These are phyloP conservation scores for Cardamine resedifolia DNA, from an alignment of 345 rosid genomes.

Conservation along the genomic window DNA sequence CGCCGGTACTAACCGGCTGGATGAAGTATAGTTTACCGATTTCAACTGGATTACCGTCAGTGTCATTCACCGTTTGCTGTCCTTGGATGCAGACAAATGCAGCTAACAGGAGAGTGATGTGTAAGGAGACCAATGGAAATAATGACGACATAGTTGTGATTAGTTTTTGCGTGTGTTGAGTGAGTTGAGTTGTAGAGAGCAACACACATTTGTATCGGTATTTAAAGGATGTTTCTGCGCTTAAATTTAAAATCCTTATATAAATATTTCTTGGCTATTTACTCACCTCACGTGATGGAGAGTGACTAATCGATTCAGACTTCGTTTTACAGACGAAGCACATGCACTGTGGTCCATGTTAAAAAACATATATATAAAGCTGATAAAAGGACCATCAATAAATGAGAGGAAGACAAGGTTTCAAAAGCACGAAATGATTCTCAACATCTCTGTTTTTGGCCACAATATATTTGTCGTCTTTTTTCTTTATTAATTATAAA, in stretches of 20 bases:
- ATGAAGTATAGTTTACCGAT: conserved; percentile 3
- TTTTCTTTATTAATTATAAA: no score
- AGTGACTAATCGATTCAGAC: neutral
- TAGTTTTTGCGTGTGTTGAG: neutral
- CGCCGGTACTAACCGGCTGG: neutral
- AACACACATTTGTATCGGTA: neutral
- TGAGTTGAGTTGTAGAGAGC: conserved; percentile 12
- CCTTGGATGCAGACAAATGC: neutral
- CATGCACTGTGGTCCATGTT: neutral
- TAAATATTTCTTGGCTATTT: neutral
- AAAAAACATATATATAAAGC: neutral
- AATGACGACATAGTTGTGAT: neutral
- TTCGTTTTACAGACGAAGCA: neutral
- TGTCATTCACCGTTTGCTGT: neutral
- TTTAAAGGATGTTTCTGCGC: neutral
- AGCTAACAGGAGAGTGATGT: conserved; percentile 4
- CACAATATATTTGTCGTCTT: neutral
- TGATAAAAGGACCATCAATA: neutral
- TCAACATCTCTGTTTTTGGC: neutral
- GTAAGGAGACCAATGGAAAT: neutral
- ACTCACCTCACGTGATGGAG: neutral
- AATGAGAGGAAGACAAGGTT: neutral
- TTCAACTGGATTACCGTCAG: neutral
- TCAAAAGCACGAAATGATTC: neutral
- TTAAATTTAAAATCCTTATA: neutral